phyloP scores from a whole-genome alignment of 2,329 filamentous ascomycete genomes.

The Boeremia lycopersici region DNA sequence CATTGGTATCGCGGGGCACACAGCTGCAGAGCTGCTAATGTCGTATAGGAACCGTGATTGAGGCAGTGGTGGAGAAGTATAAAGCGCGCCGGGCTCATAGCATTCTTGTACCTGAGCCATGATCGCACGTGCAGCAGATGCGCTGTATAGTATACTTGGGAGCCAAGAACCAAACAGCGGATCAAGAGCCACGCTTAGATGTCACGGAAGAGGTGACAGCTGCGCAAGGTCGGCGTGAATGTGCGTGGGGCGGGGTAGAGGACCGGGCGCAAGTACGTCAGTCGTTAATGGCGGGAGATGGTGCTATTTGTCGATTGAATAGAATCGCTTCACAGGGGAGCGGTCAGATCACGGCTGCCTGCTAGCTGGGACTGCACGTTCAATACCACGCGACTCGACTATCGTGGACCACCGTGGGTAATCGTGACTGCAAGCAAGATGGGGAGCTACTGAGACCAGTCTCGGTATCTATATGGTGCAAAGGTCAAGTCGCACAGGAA shows the following conservation, averaged over 20 bases:
- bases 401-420: background rate
- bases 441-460: constrained; percentile 16
- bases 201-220: constrained; percentile 6
- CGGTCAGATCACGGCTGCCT: constrained; percentile 22
- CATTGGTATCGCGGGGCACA: constrained; percentile 14
- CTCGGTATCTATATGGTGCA: constrained; percentile 31
- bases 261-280: constrained; percentile 19
- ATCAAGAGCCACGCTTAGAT: background rate
- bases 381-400: background rate
- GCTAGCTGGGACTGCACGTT: constrained; percentile 1
- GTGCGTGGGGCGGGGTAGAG: constrained; percentile 18
- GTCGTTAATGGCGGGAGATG: constrained; percentile 25
- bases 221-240: constrained; percentile 26
- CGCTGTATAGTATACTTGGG: background rate
- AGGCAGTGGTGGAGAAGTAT: constrained; percentile 7
- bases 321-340: constrained; percentile 32
- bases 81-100: constrained; percentile 5
- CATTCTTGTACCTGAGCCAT: constrained; percentile 25
- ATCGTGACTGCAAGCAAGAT: constrained; percentile 21
- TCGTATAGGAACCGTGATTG: constrained; percentile 8
- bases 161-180: constrained; percentile 9
- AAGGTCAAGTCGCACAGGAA: constrained; percentile 16
- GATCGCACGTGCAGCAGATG: constrained; percentile 7
- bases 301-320: constrained; percentile 27
- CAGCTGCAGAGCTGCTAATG: background rate